Percentiles rank a stretch among this genome's conserved stretches.
Conservation (phyloP, 768 basidiomycete genomes). For the Mycena galericulata region DNA sequence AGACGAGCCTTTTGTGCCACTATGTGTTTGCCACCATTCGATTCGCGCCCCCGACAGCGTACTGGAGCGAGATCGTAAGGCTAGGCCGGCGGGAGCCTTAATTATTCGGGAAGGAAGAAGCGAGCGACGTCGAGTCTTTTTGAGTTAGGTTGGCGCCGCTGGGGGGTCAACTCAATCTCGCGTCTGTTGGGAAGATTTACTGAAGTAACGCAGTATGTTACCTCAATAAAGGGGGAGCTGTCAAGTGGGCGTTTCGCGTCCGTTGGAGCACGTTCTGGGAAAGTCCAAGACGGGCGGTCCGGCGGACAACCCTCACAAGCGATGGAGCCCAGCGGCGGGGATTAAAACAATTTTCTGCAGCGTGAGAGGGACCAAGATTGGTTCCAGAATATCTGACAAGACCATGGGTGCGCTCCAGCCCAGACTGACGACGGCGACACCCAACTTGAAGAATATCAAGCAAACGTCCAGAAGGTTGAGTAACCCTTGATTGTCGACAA, state of each 20-base stretch:
- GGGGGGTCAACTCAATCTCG: constrained; percentile 16
- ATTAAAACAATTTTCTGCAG: background rate
- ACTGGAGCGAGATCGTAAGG: constrained; percentile 21
- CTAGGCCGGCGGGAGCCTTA: constrained; percentile 7
- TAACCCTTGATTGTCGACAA: constrained; percentile 1
- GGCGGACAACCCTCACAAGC: background rate
- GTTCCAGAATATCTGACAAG: constrained; percentile 15
- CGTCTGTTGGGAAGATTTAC: constrained; percentile 2
- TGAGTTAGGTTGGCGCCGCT: constrained; percentile 15
- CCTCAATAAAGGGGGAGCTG: background rate
- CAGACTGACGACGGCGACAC: constrained; percentile 9
- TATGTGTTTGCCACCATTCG: constrained; percentile 30
- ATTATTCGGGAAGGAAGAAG: constrained; percentile 23
- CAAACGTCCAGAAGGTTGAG: too few relatives aligned
- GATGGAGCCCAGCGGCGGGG: constrained; percentile 14
- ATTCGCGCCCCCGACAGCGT: constrained; percentile 12
- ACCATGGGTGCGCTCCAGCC: constrained; percentile 3
- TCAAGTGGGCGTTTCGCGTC: background rate
- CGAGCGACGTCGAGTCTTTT: constrained; percentile 14
- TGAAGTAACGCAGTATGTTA: constrained; percentile 6
- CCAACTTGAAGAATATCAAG: constrained; percentile 3
- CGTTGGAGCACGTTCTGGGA: background rate
- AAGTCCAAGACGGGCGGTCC: background rate
- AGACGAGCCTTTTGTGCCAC: constrained; percentile 31
- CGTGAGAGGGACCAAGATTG: constrained; percentile 9